These are phyloP conservation scores for Mucor saturninus DNA, from an alignment of 371 early-diverging fungal species.

Conservation along the genomic window DNA sequence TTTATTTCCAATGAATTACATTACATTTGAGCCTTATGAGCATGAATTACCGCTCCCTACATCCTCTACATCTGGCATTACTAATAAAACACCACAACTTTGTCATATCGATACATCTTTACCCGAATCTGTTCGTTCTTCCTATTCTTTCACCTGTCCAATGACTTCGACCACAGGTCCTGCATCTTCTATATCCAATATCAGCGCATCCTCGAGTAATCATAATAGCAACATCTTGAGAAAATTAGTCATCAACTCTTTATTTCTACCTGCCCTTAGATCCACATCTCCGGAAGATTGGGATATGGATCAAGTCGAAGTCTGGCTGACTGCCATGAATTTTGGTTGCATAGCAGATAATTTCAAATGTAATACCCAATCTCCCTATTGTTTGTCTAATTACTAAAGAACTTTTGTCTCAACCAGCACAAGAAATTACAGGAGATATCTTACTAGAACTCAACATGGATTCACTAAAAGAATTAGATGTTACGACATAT, in stretches of 20 bases:
- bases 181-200: not conserved
- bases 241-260: slow-evolving; percentile 15
- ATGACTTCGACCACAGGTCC: not conserved
- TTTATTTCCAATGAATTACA: slow-evolving; percentile 72
- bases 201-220: not conserved
- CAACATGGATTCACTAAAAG: slow-evolving; percentile 68
- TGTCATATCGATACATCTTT: slow-evolving; percentile 1
- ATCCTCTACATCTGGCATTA: slow-evolving; percentile 11
- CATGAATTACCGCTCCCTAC: slow-evolving; percentile 13
- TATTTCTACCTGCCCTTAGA: slow-evolving; percentile 16
- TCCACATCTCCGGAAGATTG: slow-evolving; percentile 47
- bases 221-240: not conserved
- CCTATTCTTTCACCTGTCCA: slow-evolving; percentile 14
- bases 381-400: not conserved
- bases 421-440: slow-evolving; percentile 68
- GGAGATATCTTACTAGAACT: slow-evolving; percentile 70
- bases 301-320: slow-evolving; percentile 64
- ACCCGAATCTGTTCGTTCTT: slow-evolving; percentile 5
- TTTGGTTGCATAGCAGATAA: slow-evolving; percentile 54
- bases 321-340: slow-evolving; percentile 63
- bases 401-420: slow-evolving; percentile 1
- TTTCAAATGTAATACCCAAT: slow-evolving; percentile 58
- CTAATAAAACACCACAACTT: not conserved
- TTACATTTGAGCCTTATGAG: slow-evolving; percentile 67
- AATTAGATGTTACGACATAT: slow-evolving; percentile 68